Evolutionary conservation across 441 rosid genomes (phyloP).

Genomic region (Omphalea diandra): DNA sequence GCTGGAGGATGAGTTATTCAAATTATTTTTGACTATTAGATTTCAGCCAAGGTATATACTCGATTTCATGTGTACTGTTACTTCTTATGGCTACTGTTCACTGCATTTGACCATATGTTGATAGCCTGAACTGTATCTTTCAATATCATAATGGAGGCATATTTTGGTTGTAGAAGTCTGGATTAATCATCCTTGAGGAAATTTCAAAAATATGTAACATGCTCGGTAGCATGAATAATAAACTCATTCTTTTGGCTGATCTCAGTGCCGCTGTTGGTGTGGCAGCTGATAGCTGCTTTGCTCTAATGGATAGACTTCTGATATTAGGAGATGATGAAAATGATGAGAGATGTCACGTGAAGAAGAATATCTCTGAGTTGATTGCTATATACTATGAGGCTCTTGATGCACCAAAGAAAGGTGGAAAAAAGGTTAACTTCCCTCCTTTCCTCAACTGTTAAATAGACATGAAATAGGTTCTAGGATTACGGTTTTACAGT

Average conservation of each 20-base stretch:
- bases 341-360: conserved; percentile 39
- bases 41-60: conserved; percentile 55
- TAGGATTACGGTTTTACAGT: not conserved
- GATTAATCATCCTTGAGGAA: not conserved
- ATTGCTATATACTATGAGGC: conserved; percentile 72
- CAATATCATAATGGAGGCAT: not conserved
- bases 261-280: conserved; percentile 49
- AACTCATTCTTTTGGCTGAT: conserved; percentile 22
- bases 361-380: conserved; percentile 36
- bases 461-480: not conserved
- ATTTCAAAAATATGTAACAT: not conserved
- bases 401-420: conserved; percentile 81
- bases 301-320: conserved; percentile 69
- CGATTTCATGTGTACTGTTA: conserved; percentile 12
- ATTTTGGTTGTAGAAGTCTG: not conserved
- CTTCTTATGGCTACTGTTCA: not conserved
- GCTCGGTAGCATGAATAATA: not conserved
- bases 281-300: conserved; percentile 71
- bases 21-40: conserved; percentile 51
- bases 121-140: not conserved
- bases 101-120: not conserved
- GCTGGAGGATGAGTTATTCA: conserved; percentile 64
- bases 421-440: conserved; percentile 46
- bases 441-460: not conserved
- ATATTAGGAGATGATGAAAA: conserved; percentile 35